Conservation (phyloP, 2,329 filamentous ascomycete genomes). For the Raffaelea ambrosiae region DNA sequence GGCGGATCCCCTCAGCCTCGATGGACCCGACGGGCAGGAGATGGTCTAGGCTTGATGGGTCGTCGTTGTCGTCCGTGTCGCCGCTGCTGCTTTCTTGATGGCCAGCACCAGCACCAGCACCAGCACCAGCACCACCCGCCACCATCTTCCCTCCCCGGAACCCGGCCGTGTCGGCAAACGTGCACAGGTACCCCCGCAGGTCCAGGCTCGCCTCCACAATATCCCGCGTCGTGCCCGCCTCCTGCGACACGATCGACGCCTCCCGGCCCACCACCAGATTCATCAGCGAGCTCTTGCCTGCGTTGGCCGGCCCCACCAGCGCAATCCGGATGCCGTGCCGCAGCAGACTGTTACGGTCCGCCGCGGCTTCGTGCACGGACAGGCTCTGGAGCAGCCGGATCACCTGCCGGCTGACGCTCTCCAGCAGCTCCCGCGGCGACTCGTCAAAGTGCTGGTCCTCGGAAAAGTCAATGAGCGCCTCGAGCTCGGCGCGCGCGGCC, state of each 20-base stretch:
- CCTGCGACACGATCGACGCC: conserved; percentile 87
- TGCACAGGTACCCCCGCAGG: conserved; percentile 80
- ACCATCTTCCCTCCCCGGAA: conserved; percentile 45
- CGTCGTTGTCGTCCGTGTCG: conserved; percentile 11
- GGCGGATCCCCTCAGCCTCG: conserved; percentile 82
- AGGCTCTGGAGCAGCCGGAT: conserved; percentile 53
- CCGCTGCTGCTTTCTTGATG: not conserved
- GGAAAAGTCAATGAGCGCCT: conserved; percentile 93
- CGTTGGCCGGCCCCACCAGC: conserved; percentile 84
- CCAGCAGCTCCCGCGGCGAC: conserved; percentile 62
- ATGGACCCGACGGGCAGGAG: conserved; percentile 66
- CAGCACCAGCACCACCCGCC: not conserved
- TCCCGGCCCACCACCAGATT: conserved; percentile 86
- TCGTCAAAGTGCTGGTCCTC: conserved; percentile 98
- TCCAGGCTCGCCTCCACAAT: conserved; percentile 89
- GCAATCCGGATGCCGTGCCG: conserved; percentile 79
- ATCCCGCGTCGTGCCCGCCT: conserved; percentile 90
- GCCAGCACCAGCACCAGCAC: not conserved
- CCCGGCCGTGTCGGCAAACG: conserved; percentile 92
- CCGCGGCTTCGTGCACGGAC: conserved; percentile 62
- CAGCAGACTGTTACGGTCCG: conserved; percentile 73
- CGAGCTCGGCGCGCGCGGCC: conserved; percentile 78
- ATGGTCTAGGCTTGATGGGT: no score
- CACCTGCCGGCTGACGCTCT: conserved; percentile 60
- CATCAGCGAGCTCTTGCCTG: conserved; percentile 87